These are phyloP conservation scores for Wallacemonas sp. DNA, from an alignment of 208 protist species.

Conservation along the genomic window DNA sequence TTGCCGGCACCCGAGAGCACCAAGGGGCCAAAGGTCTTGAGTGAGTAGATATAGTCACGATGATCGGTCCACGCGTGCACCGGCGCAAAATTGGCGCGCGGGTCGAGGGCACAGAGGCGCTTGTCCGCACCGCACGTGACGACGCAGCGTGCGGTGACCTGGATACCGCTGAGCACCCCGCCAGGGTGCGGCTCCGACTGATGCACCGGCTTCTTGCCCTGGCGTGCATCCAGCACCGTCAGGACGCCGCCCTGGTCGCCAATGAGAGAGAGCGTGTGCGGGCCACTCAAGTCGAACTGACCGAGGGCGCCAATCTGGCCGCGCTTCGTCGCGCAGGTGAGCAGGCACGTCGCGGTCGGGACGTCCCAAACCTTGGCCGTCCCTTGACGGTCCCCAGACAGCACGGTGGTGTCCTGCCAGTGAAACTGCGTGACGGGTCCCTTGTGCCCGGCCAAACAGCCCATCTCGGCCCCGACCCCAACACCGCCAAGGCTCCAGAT, in stretches of 20 bases:
- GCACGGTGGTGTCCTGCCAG: conserved; percentile 57
- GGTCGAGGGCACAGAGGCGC: conserved; percentile 68
- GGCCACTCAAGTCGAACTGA: conserved; percentile 38
- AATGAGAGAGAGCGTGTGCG: conserved; percentile 44
- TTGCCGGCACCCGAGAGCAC: conserved; percentile 76
- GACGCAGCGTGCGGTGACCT: conserved; percentile 39
- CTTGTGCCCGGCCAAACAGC: conserved; percentile 73
- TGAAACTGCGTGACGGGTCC: conserved; percentile 78
- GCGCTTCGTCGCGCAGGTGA: conserved; percentile 56
- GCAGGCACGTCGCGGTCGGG: conserved; percentile 44
- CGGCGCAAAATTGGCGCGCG: conserved; percentile 41
- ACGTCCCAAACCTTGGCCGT: conserved; percentile 78
- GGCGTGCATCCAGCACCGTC: conserved; percentile 66
- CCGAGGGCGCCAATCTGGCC: conserved; percentile 73
- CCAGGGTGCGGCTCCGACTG: conserved; percentile 66
- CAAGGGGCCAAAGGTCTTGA: conserved; percentile 64
- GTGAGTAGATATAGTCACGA: conserved; percentile 81
- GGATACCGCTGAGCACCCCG: conserved; percentile 71
- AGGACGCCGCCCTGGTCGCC: conserved; percentile 80
- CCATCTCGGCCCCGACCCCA: conserved; percentile 38
- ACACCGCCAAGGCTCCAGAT: conserved; percentile 64
- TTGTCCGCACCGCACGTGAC: conserved; percentile 83
- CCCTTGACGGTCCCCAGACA: conserved; percentile 85
- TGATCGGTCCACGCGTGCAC: conserved; percentile 66
- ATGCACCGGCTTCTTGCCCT: conserved; percentile 44